Percentiles rank a stretch among this genome's conserved stretches.
Evolutionary conservation across 2,329 filamentous ascomycete genomes (phyloP).

Genomic region (Alternaria hordeiaustralica): DNA sequence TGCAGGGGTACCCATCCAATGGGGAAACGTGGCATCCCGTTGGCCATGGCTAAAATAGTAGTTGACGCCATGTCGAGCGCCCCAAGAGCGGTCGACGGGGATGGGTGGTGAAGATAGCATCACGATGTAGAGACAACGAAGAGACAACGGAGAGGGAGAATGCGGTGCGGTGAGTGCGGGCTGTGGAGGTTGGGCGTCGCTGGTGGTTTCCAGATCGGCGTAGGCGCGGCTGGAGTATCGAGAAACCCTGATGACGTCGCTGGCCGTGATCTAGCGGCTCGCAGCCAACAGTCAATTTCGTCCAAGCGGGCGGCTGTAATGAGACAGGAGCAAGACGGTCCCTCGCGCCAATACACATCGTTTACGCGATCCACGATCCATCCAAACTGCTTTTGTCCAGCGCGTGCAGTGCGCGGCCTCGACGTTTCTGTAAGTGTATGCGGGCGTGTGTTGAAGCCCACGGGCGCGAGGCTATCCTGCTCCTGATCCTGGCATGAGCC

Average conservation of each 20-base stretch:
- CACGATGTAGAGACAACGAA: not conserved
- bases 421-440: conserved; percentile 1
- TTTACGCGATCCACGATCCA: conserved; percentile 2
- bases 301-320: conserved; percentile 5
- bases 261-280: conserved; percentile 5
- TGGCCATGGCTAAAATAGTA: not conserved
- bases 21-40: conserved; percentile 5
- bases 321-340: conserved; percentile 8
- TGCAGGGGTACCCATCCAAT: conserved; percentile 11
- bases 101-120: not conserved
- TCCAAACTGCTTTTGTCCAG: conserved; percentile 3
- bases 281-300: conserved; percentile 17
- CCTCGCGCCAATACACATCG: conserved; percentile 2
- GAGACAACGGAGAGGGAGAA: accelerated
- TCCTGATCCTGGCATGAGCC: conserved; percentile 10
- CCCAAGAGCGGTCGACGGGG: not conserved
- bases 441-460: conserved; percentile 3
- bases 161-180: not conserved
- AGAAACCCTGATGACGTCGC: conserved; percentile 15
- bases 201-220: not conserved
- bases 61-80: not conserved
- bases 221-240: conserved; percentile 5
- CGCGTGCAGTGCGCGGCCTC: not conserved
- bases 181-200: not conserved
- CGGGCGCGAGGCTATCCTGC: conserved; percentile 5